Evolutionary conservation across 805 yeast genomes (phyloP).

Genomic region (Candida pseudofarinosa): DNA sequence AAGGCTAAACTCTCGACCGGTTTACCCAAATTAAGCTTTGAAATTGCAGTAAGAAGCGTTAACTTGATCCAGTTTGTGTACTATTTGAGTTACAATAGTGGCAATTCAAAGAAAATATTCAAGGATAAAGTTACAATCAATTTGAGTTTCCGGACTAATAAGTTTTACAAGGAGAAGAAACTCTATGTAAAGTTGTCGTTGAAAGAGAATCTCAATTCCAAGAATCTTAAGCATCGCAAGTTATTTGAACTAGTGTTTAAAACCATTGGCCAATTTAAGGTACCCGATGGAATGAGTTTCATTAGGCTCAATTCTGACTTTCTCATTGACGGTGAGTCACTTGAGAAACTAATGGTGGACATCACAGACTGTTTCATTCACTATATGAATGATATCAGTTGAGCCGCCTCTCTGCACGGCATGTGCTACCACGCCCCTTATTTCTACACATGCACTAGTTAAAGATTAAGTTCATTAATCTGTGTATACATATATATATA

Average conservation of each 20-base stretch:
- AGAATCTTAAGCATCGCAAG: conserved; percentile 33
- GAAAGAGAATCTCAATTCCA: conserved; percentile 33
- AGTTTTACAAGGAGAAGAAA: conserved; percentile 21
- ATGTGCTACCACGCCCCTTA: too few species aligned
- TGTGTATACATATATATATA: neutral
- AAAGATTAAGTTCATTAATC: neutral
- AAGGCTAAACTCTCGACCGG: conserved; percentile 25
- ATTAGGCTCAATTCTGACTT: conserved; percentile 39
- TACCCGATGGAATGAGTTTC: conserved; percentile 8
- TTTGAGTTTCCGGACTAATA: conserved; percentile 25
- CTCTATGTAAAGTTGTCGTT: conserved; percentile 26
- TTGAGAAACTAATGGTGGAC: conserved; percentile 27
- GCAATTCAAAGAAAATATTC: conserved; percentile 28
- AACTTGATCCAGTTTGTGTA: conserved; percentile 30
- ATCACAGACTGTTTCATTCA: conserved; percentile 25
- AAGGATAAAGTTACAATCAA: conserved; percentile 31
- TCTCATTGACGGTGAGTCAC: conserved; percentile 21
- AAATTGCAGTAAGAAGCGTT: conserved; percentile 26
- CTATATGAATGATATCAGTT: neutral
- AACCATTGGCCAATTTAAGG: conserved; percentile 18
- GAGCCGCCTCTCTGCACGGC: neutral
- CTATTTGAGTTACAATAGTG: conserved; percentile 22
- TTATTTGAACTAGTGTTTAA: conserved; percentile 35
- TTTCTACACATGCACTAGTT: too few species aligned
- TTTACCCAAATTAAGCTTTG: conserved; percentile 27